Evolutionary conservation across 495 filamentous ascomycete genomes (phyloP), one percentile per base, ranked within the genome.

Genomic region (Xylaria intraflava): DNA sequence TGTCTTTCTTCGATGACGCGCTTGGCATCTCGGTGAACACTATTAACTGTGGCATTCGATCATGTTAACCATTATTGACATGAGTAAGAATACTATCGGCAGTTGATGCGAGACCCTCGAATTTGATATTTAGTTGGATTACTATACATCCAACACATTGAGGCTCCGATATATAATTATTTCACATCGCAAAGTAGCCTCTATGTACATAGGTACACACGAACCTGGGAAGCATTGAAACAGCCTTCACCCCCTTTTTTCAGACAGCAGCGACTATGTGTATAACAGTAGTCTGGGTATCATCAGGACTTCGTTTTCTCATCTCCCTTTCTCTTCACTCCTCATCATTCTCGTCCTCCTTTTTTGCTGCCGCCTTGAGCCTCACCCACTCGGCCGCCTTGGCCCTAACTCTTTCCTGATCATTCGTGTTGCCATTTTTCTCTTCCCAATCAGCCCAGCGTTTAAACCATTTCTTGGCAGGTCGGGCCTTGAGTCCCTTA

Each of bases 401-500:
- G 8, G 82, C 84, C 62, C 84, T 83, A 30, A 89, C 88, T 49
- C 77, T 80, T 61, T 88, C 85, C 46, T 84, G 74, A 58, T 77
- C 80, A 78, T 87, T 89, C 51, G 77, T 69, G 61, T 88, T 82
- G 3, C 86, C 87, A 50, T 78, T 74, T 69, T 82, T 82, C 72
- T 83, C 83, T 73, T 95, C 89, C 72, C 83, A 92, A 56, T 80
- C 75, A 52, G 85, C 77, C 89, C 89, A 95, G 60, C 87, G 79
- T 67, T 86, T 84, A 65, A 94, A 95, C 73, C 90, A 84, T 61
- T 80, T 84, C 64, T 86, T 83, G 2, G 88, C 89, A 67, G 86
- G 80, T 62, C 83, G 81, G 12, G 83, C 74, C 67, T 87, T 88
- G 16, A 90, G 62, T 12, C 79, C 78, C 76, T 86, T 88, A 57